Evolutionary conservation across 768 basidiomycete genomes (phyloP), one percentile per base, ranked within the genome.

Genomic region (Lactarius hatsudake): DNA sequence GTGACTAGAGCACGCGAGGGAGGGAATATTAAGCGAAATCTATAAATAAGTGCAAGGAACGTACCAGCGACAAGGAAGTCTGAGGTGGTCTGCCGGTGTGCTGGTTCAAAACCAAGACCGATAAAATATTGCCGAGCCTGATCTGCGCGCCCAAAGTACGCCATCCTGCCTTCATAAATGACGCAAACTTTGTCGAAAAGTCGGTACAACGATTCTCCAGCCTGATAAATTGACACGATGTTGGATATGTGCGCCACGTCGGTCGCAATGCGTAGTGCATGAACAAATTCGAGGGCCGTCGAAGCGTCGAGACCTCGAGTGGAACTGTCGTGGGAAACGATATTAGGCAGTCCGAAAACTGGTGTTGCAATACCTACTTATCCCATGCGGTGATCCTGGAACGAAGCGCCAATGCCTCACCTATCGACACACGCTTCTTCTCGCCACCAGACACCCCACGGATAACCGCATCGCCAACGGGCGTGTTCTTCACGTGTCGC

Each of bases 161-260:
- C 89, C 75, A 91, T 89, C 32, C 83, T 89, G 12, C 94, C 92
- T 71, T 90, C 80, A 76, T 91, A 86, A 68, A 97, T 82, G 36
- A 96, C 85, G 71, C 93, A 80, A 40, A 96, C 91, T 76, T 94
- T 94, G 80, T 96, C 94, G 74, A 96, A 96, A 2, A 89, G 72
- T 0, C 86, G 81, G 66, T 89, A 89, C 67, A 91, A 89, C 65
- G 79, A 85, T 76, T 94, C 91, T 67, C 91, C 88, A 7, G 92
- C 93, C 75, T 95, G 77, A 61, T 77, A 76, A 28, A 53, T 26
- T 17, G 26, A 53, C 13, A 53, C 13, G 26, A 53, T 53, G 26
- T 26, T 53, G 23, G 51, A 15, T 28, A 53, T 53, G 17, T 15
- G 51, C 26, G 26, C 5, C 26, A 93, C 78, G 73, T 96, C 93